Conservation (phyloP, 208 protist genomes). For the Leishmania turanica region DNA sequence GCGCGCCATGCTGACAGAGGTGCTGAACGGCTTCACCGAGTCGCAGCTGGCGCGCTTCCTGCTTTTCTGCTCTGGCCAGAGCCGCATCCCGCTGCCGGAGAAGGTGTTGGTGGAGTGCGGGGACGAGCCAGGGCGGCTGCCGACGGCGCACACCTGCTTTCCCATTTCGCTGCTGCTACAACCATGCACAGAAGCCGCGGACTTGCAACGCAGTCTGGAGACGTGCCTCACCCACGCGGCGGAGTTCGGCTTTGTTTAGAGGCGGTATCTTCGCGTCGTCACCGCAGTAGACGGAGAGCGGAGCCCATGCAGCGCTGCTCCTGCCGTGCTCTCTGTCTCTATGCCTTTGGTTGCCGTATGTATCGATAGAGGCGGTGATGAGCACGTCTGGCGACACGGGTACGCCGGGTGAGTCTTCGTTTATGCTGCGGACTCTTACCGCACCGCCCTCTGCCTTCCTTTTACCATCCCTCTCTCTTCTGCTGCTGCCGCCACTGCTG, state of each 20-base stretch:
- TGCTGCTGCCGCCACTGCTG: neutral
- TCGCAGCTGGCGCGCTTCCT: constrained; percentile 73
- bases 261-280: neutral
- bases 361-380: neutral
- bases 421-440: neutral
- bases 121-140: constrained; percentile 70
- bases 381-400: neutral
- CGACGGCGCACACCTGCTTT: constrained; percentile 90
- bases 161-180: constrained; percentile 87
- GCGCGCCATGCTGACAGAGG: constrained; percentile 55
- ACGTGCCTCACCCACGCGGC: constrained; percentile 69
- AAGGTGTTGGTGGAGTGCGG: constrained; percentile 81
- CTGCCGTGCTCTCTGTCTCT: neutral
- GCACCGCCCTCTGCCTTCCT: neutral
- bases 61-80: constrained; percentile 88
- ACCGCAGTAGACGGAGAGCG: too few species aligned
- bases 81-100: constrained; percentile 80
- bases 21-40: constrained; percentile 57
- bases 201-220: constrained; percentile 63
- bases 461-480: neutral
- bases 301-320: neutral
- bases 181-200: constrained; percentile 53
- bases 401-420: neutral
- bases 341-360: constrained; percentile 9
- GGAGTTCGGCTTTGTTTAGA: constrained; percentile 85